phyloP scores from a whole-genome alignment of 305 asterid species.

The Ilex paraguariensis region DNA sequence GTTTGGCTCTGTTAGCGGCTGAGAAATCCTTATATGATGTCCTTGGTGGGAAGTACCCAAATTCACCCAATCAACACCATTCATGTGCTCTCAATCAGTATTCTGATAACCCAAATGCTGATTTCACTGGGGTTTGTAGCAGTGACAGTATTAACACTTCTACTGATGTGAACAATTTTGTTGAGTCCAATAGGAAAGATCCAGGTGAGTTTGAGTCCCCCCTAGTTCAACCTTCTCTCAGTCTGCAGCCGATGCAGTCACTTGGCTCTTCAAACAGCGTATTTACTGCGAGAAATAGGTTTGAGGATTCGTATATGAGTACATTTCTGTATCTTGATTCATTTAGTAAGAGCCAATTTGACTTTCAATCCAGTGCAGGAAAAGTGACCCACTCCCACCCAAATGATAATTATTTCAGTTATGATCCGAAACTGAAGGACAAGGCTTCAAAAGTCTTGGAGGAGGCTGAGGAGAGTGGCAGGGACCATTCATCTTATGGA shows the following conservation, averaged over 20 bases:
- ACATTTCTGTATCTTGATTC: conserved; percentile 10
- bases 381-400: too few relatives aligned
- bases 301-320: conserved; percentile 20
- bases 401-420: neutral
- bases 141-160: conserved; percentile 6
- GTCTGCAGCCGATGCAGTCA: conserved; percentile 10
- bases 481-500: conserved; percentile 7
- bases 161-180: too few relatives aligned
- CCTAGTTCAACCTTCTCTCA: neutral
- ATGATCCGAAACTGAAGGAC: neutral
- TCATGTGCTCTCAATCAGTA: neutral
- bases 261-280: conserved; percentile 10
- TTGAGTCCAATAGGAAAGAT: too few relatives aligned
- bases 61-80: conserved; percentile 2
- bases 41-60: conserved; percentile 26
- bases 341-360: neutral
- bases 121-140: neutral
- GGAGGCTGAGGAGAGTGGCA: neutral
- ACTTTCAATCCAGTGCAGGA: neutral
- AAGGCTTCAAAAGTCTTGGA: neutral
- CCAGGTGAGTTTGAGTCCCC: conserved; percentile 3
- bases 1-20: conserved; percentile 62
- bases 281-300: conserved; percentile 3
- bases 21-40: conserved; percentile 64
- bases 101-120: too few relatives aligned